Evolutionary conservation across 768 basidiomycete species (phyloP).

Genomic region (Xerocomellus intermedius): DNA sequence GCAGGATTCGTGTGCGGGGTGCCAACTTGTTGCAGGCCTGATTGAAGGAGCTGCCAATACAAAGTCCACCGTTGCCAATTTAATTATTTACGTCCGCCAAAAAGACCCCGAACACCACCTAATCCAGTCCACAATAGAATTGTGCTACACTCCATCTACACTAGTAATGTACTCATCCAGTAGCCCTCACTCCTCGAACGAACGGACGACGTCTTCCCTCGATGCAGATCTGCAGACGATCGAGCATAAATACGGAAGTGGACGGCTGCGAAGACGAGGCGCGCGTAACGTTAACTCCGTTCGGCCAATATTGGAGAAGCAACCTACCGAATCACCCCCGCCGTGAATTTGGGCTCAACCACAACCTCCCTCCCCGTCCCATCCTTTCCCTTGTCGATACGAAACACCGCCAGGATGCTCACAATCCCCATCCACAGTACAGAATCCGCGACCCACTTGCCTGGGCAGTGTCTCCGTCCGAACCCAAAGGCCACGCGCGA

Average conservation of each 20-base stretch:
- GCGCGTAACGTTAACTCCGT: slow-evolving; percentile 13
- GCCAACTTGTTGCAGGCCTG: background rate
- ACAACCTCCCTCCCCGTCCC: slow-evolving; percentile 22
- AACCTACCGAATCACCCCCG: slow-evolving; percentile 34
- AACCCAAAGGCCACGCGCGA: slow-evolving; percentile 32
- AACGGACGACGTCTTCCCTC: slow-evolving; percentile 21
- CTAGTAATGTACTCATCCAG: background rate
- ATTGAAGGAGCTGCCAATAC: slow-evolving; percentile 3
- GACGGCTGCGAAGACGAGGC: slow-evolving; percentile 24
- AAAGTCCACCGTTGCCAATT: slow-evolving; percentile 20
- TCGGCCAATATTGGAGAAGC: slow-evolving; percentile 5
- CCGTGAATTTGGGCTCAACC: slow-evolving; percentile 29
- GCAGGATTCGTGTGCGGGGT: slow-evolving; percentile 7
- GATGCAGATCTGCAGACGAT: slow-evolving; percentile 27
- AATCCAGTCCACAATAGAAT: background rate
- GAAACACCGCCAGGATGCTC: slow-evolving; percentile 26
- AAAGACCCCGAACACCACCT: slow-evolving; percentile 24
- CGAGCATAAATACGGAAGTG: slow-evolving; percentile 31
- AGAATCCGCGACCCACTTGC: slow-evolving; percentile 33
- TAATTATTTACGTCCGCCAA: slow-evolving; percentile 14
- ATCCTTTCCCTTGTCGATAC: slow-evolving; percentile 23
- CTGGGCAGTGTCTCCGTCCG: slow-evolving; percentile 32
- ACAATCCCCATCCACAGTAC: slow-evolving; percentile 32
- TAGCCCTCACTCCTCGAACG: slow-evolving; percentile 14
- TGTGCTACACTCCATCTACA: background rate